phyloP scores from a whole-genome alignment of 768 basidiomycete species.

The Butyriboletus loyo region DNA sequence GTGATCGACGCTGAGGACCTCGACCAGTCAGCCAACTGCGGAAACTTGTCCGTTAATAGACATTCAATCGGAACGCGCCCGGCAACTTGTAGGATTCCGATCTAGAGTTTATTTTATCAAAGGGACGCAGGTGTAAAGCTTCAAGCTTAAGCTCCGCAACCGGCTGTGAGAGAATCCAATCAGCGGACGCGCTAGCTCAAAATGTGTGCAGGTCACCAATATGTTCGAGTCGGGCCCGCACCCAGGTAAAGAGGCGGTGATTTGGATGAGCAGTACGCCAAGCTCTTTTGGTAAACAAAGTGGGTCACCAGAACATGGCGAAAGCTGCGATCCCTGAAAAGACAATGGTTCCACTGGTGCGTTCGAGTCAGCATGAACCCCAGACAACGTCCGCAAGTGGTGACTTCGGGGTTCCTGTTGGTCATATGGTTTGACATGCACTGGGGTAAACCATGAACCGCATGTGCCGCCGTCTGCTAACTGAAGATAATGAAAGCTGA shows the following conservation, averaged over 20 bases:
- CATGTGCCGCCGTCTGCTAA: background rate
- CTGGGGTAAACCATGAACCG: no score
- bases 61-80: background rate
- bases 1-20: no score
- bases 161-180: no score
- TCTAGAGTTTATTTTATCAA: background rate
- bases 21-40: background rate
- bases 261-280: background rate
- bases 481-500: background rate
- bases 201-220: no score
- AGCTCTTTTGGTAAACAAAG: background rate
- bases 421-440: background rate
- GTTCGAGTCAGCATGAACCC: no score
- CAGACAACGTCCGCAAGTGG: background rate
- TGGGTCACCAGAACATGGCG: background rate
- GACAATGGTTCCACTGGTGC: no score
- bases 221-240: no score
- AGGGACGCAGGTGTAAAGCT: no score
- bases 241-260: background rate
- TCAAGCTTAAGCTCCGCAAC: no score
- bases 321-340: background rate
- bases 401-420: background rate
- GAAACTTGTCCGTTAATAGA: background rate
- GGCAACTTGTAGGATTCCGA: background rate
- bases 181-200: no score